Conservation (phyloP, 2,329 filamentous ascomycete species). For the Clarireedia sp. region DNA sequence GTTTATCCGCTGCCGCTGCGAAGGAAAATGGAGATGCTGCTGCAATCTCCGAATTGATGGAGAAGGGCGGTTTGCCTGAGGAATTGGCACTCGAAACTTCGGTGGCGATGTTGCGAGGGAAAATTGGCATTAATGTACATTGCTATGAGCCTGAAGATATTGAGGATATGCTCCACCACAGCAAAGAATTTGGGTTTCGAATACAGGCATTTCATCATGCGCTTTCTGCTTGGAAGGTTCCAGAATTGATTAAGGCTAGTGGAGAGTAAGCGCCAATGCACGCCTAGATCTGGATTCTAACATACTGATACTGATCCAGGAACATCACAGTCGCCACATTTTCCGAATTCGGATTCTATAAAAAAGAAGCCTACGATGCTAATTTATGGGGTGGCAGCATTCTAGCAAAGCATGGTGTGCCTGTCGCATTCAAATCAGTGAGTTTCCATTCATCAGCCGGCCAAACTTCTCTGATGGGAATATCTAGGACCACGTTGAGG, state of each 20-base stretch:
- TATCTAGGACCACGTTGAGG: conserved; percentile 30
- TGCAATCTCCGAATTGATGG: conserved; percentile 18
- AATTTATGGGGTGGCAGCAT: conserved; percentile 35
- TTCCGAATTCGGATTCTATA: conserved; percentile 35
- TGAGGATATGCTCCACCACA: conserved; percentile 36
- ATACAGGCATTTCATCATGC: conserved; percentile 37
- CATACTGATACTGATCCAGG: conserved; percentile 14
- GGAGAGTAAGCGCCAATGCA: conserved; percentile 30
- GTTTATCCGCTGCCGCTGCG: conserved; percentile 22
- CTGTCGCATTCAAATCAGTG: conserved; percentile 37
- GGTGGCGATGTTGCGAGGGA: conserved; percentile 34
- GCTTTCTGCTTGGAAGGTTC: conserved; percentile 34
- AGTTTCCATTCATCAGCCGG: not conserved
- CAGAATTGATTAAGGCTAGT: conserved; percentile 33
- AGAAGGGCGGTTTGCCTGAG: conserved; percentile 25
- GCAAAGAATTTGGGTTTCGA: conserved; percentile 36
- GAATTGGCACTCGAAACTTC: conserved; percentile 35
- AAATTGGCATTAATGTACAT: conserved; percentile 37
- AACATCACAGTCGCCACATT: conserved; percentile 39
- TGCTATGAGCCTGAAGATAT: conserved; percentile 39
- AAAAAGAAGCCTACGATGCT: conserved; percentile 35
- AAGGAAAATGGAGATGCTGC: conserved; percentile 16
- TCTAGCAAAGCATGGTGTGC: conserved; percentile 33
- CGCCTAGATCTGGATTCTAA: not conserved
- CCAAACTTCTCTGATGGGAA: too few relatives aligned